Conservation (phyloP, 345 rosid species). For the Pistacia vera region DNA sequence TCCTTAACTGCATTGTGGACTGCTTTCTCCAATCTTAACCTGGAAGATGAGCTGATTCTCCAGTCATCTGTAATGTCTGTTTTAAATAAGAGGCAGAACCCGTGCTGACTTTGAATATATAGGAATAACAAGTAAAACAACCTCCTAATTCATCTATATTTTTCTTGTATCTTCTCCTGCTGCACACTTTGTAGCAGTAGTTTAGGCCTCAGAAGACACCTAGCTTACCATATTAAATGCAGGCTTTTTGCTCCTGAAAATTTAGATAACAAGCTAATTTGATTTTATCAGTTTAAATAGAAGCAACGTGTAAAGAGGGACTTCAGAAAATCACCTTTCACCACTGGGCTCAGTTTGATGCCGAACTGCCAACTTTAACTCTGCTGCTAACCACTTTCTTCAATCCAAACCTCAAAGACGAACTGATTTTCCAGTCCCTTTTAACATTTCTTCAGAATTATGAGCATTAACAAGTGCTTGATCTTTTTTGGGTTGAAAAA, state of each 20-base stretch:
- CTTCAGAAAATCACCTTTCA: constrained; percentile 20
- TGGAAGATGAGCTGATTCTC: constrained; percentile 9
- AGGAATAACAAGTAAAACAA: constrained; percentile 5
- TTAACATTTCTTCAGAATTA: constrained; percentile 18
- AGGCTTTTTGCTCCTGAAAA: constrained; percentile 26
- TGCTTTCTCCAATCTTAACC: constrained; percentile 30
- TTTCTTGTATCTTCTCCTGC: constrained; percentile 28
- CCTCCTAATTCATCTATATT: constrained; percentile 54
- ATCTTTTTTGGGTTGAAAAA: constrained; percentile 44
- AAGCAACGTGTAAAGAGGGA: background rate
- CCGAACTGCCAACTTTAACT: constrained; percentile 14
- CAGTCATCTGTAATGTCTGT: constrained; percentile 16
- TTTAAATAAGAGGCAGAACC: constrained; percentile 10
- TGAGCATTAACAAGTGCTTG: constrained; percentile 18
- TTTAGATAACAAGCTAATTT: constrained; percentile 13
- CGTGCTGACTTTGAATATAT: constrained; percentile 9
- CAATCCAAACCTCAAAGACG: constrained; percentile 13
- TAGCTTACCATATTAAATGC: constrained; percentile 22
- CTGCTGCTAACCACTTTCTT: background rate
- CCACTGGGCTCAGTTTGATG: constrained; percentile 19
- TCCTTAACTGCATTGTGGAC: background rate
- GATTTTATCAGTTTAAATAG: constrained; percentile 8
- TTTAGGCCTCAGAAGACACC: constrained; percentile 23
- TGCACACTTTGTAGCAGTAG: background rate
- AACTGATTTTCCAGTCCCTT: constrained; percentile 10